Evolutionary conservation across 257 asterid species (phyloP), one percentile per base, ranked within the genome.

Genomic region (Eucommia ulmoides): DNA sequence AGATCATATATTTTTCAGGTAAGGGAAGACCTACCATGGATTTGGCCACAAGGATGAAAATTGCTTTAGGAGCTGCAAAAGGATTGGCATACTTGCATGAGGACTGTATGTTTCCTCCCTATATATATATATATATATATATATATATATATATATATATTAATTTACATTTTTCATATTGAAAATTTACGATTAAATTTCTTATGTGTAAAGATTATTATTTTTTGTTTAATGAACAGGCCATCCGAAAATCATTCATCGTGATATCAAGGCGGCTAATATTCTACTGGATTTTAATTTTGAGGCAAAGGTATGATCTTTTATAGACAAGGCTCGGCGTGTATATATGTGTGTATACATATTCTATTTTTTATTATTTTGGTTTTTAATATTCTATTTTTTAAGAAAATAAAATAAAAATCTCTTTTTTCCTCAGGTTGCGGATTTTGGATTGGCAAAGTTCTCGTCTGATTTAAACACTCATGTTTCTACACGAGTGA

Each of bases 361-460:
- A n/a, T n/a, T n/a, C n/a, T n/a, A n/a, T n/a, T n/a, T n/a, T n/a
- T n/a, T n/a, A n/a, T n/a, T 35, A 35, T 10, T 35, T 18, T 35
- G 16, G 3, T 35, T 35, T 35, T 35, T 35, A 33, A 2, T 33
- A 35, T 35, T 11, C 3, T 6, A 9, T 35, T 35, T 35, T 10
- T 35, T 18, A 35, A 11, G 44, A 10, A 10, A 9, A 35, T 4
- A 35, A 35, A 35, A 2, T n/a, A n/a, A n/a, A n/a, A n/a, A n/a
- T n/a, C n/a, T n/a, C 47, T 59, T 51, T 19, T 50, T 25, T 58
- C 63, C 45, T 71, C 83, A 88, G 97, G 97, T 88, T 77, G 97
- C 97, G 20, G 95, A 88, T 79, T 88, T 88, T 63, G 97, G 97
- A 24, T 88, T 88, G 24, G 95, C 97, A 24, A 88, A 75, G 72